Percentiles rank a stretch among this genome's conserved stretches.
These are phyloP conservation scores for Lodderomyces elongisporus DNA, from an alignment of 1,139 yeast species.

Conservation along the genomic window DNA sequence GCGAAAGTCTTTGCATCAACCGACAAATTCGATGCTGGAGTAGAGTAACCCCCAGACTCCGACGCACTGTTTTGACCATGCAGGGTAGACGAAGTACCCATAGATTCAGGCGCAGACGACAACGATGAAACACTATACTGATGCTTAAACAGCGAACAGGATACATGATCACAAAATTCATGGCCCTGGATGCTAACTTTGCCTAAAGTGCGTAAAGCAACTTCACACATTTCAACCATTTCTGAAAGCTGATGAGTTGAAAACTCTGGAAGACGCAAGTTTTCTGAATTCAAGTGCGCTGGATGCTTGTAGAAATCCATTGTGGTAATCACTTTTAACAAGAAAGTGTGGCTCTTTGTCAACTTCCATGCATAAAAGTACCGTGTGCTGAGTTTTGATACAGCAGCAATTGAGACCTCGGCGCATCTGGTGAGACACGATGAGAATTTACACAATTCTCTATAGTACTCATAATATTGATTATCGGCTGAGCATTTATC, in stretches of 20 bases:
- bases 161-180: slow-evolving; percentile 13
- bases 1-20: slow-evolving; percentile 9
- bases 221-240: slow-evolving; percentile 25
- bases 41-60: slow-evolving; percentile 6
- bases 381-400: slow-evolving; percentile 36
- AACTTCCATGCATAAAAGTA: slow-evolving; percentile 51
- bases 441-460: slow-evolving; percentile 24
- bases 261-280: slow-evolving; percentile 13
- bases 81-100: background rate
- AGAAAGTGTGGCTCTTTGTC: slow-evolving; percentile 38
- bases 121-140: slow-evolving; percentile 5
- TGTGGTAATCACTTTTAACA: slow-evolving; percentile 24
- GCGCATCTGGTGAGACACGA: slow-evolving; percentile 31
- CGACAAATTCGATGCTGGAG: slow-evolving; percentile 11
- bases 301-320: slow-evolving; percentile 25
- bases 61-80: slow-evolving; percentile 1
- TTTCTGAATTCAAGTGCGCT: slow-evolving; percentile 10
- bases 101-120: too few relatives aligned
- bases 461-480: slow-evolving; percentile 17
- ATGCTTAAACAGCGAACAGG: slow-evolving; percentile 5
- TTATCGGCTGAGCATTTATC: slow-evolving; percentile 15
- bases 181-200: slow-evolving; percentile 10
- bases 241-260: slow-evolving; percentile 24
- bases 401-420: slow-evolving; percentile 32
- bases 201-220: slow-evolving; percentile 19